Conservation (phyloP, 2,329 filamentous ascomycete genomes). For the Lasiodiplodia gonubiensis region DNA sequence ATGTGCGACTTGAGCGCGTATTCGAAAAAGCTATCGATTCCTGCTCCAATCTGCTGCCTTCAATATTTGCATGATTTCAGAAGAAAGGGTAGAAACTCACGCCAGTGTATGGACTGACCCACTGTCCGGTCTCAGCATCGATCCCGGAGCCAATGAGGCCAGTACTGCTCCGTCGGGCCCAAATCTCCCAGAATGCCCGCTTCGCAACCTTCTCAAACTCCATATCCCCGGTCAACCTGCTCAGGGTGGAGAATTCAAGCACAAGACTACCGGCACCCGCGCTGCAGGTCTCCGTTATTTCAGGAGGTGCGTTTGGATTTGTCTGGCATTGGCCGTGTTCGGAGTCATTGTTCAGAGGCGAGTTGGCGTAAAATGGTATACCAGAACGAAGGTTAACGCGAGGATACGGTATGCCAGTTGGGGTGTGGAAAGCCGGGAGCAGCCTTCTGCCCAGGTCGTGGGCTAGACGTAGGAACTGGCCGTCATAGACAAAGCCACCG, state of each 20-base stretch:
- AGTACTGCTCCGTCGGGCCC: conserved; percentile 82
- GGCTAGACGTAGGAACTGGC: conserved; percentile 87
- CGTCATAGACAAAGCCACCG: conserved; percentile 81
- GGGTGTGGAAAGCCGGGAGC: conserved; percentile 88
- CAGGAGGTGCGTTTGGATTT: conserved; percentile 55
- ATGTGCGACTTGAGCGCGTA: conserved; percentile 96
- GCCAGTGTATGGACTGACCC: conserved; percentile 87
- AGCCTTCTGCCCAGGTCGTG: conserved; percentile 82
- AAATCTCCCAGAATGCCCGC: conserved; percentile 96
- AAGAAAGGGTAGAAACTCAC: conserved; percentile 39
- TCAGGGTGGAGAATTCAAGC: conserved; percentile 89
- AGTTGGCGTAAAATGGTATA: conserved; percentile 90
- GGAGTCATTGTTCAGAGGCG: conserved; percentile 70
- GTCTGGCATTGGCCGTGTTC: conserved; percentile 55
- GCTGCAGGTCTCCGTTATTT: conserved; percentile 95
- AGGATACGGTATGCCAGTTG: conserved; percentile 91
- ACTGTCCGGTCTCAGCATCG: conserved; percentile 86
- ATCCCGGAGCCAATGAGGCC: conserved; percentile 90
- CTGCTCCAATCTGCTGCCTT: conserved; percentile 74
- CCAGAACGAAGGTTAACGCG: conserved; percentile 89
- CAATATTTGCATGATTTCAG: conserved; percentile 20
- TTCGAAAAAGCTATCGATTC: conserved; percentile 98
- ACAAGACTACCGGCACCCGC: conserved; percentile 95
- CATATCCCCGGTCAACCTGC: conserved; percentile 81
- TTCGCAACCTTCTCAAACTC: conserved; percentile 92